A percentile compares a stretch with the other conserved stretches of the same genome.
phyloP scores from a whole-genome alignment of 1,284 basidiomycete genomes.

The Laetiporus sulphureus region DNA sequence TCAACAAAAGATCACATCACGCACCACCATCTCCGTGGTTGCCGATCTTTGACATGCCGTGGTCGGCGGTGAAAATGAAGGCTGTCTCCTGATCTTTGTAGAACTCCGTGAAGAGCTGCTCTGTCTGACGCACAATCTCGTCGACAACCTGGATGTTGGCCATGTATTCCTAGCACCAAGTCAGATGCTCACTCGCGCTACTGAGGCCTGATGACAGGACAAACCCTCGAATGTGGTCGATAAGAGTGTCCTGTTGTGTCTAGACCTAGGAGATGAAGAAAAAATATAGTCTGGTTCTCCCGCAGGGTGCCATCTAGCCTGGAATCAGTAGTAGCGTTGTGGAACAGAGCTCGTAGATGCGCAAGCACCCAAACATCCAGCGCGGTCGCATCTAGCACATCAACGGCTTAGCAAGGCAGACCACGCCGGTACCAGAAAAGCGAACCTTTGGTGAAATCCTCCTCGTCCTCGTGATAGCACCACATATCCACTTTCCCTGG shows the following conservation, averaged over 20 bases:
- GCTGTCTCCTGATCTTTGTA: conserved; percentile 68
- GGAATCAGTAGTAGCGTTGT: conserved; percentile 51
- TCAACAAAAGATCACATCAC: conserved; percentile 4
- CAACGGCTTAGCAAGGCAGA: neutral
- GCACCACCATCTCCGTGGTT: conserved; percentile 87
- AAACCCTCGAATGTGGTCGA: conserved; percentile 72
- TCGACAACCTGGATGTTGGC: conserved; percentile 82
- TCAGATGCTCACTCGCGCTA: neutral
- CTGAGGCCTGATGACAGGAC: neutral
- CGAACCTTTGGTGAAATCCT: conserved; percentile 79
- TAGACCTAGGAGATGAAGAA: conserved; percentile 79
- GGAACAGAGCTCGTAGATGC: conserved; percentile 52
- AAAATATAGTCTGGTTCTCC: conserved; percentile 65
- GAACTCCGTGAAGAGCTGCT: conserved; percentile 57
- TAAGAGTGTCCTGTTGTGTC: conserved; percentile 90
- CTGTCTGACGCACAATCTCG: conserved; percentile 63
- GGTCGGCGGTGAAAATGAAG: conserved; percentile 85
- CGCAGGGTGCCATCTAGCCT: conserved; percentile 44
- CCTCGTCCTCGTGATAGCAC: conserved; percentile 74
- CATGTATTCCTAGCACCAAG: conserved; percentile 67
- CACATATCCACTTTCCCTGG: conserved; percentile 69
- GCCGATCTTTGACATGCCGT: conserved; percentile 86
- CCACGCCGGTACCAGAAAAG: neutral
- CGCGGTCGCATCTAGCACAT: conserved; percentile 69
- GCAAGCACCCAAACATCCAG: conserved; percentile 81